Evolutionary conservation across 768 basidiomycete genomes (phyloP).

Genomic region (Lyophyllum decastes): DNA sequence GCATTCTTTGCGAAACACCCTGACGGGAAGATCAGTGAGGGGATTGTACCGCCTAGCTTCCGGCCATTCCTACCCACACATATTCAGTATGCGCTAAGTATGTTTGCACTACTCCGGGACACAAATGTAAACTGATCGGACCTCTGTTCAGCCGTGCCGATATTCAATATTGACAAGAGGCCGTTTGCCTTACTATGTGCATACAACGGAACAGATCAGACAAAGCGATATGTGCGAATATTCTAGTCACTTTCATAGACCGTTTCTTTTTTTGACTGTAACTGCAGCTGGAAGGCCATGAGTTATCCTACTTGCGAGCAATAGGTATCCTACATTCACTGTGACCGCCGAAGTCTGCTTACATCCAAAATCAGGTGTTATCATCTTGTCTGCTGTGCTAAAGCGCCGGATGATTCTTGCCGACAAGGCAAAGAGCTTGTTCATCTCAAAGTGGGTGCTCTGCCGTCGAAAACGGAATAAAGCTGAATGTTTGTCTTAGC

Average conservation of each 20-base stretch:
- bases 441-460: constrained; percentile 80
- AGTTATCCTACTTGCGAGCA: constrained; percentile 88
- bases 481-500: constrained; percentile 33
- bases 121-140: constrained; percentile 1
- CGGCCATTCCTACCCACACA: constrained; percentile 78
- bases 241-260: too few species aligned
- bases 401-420: constrained; percentile 93
- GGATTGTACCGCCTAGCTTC: constrained; percentile 82
- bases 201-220: constrained; percentile 82
- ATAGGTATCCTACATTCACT: constrained; percentile 53
- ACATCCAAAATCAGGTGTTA: constrained; percentile 57
- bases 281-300: constrained; percentile 83
- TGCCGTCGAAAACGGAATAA: not conserved
- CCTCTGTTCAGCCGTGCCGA: constrained; percentile 68
- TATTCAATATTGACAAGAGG: constrained; percentile 90
- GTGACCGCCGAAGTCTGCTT: not conserved
- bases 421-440: constrained; percentile 90
- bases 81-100: constrained; percentile 88
- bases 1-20: constrained; percentile 79
- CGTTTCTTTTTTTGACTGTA: too few species aligned
- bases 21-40: constrained; percentile 87
- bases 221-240: constrained; percentile 77
- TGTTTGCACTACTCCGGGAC: constrained; percentile 26
- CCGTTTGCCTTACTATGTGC: constrained; percentile 91
- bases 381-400: constrained; percentile 89